A percentile compares a stretch with the other conserved stretches of the same genome.
Conservation (phyloP, 106 monocot species). For the Acorus calamus region DNA sequence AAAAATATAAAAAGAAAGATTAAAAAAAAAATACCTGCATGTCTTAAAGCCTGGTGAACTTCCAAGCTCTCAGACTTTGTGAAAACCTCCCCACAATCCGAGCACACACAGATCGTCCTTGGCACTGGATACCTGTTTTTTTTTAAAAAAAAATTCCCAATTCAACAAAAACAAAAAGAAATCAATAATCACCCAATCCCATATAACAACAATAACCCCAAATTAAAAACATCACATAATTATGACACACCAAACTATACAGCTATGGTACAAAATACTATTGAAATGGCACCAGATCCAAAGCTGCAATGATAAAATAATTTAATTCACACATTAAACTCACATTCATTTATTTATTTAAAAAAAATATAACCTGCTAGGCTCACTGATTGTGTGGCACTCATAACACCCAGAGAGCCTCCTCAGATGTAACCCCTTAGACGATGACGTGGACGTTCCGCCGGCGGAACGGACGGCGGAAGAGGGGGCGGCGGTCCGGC, state of each 20-base stretch:
- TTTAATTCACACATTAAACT: too few relatives aligned
- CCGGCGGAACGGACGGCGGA: neutral
- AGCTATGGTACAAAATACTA: too few relatives aligned
- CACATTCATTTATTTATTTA: too few relatives aligned
- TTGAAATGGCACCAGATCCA: too few relatives aligned
- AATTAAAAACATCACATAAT: too few relatives aligned
- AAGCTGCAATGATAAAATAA: too few relatives aligned
- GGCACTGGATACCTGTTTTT: conserved; percentile 69
- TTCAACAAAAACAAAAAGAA: neutral
- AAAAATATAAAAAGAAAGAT: neutral
- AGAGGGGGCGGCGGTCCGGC: conserved; percentile 3
- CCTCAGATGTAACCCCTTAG: conserved; percentile 36
- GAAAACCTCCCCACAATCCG: conserved; percentile 87
- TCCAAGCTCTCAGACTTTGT: conserved; percentile 75
- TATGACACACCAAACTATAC: too few relatives aligned
- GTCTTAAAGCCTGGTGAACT: conserved; percentile 61
- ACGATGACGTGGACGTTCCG: conserved; percentile 1
- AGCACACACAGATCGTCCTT: conserved; percentile 52
- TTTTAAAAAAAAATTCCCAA: neutral
- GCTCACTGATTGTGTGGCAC: conserved; percentile 66
- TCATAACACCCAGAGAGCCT: conserved; percentile 87
- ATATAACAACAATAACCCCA: too few relatives aligned
- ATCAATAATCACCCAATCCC: neutral
- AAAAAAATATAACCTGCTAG: conserved; percentile 8
- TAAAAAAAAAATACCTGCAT: conserved; percentile 44